phyloP scores from a whole-genome alignment of 2,329 filamentous ascomycete species.

The Onygena corvina region DNA sequence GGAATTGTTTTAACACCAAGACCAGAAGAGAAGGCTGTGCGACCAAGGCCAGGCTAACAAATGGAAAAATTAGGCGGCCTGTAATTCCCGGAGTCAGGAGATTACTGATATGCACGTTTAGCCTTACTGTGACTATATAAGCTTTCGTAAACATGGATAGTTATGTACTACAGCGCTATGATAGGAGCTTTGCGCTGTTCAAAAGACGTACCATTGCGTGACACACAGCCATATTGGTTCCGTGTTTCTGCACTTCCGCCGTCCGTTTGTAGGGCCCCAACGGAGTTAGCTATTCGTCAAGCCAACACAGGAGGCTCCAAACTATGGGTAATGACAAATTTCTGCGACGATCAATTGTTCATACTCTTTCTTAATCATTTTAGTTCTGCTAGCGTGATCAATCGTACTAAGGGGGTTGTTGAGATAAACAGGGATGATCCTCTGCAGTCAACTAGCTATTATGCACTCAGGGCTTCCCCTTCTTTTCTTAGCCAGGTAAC shows the following conservation, averaged over 20 bases:
- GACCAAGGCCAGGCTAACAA: background rate
- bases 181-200: background rate
- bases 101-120: background rate
- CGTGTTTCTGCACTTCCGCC: background rate
- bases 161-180: background rate
- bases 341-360: background rate
- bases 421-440: background rate
- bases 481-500: background rate
- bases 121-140: background rate
- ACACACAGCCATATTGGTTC: background rate
- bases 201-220: too few relatives aligned
- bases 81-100: background rate
- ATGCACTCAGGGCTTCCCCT: background rate
- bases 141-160: background rate
- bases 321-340: background rate
- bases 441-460: background rate
- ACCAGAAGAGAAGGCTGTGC: background rate
- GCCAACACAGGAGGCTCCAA: background rate
- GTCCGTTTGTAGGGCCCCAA: background rate
- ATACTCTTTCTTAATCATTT: background rate
- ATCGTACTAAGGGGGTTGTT: background rate
- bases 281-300: background rate
- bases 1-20: conserved; percentile 1
- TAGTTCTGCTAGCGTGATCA: background rate
- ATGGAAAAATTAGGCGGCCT: conserved; percentile 4